Evolutionary conservation across 169 alveolate species (phyloP), one percentile per base, ranked within the genome.

Genomic region (Plasmodium knowlesi): DNA sequence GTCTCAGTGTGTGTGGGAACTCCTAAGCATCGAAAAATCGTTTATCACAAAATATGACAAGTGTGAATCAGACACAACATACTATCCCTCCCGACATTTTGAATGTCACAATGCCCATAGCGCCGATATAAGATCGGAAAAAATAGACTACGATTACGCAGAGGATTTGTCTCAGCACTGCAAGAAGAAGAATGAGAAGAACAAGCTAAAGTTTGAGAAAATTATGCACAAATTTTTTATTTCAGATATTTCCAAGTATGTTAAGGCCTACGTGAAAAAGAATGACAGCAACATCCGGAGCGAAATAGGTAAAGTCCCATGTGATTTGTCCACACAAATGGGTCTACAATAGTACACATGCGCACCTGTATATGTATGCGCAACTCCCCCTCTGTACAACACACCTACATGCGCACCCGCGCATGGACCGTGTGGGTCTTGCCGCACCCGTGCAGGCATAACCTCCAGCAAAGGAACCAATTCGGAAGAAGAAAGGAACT

Each of bases 1-100:
- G 93, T 73, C 85, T 85, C 93, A 85, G 34, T 85, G 93, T 85
- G 93, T 85, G 46, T 85, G 93, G 93, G 93, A 85, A 85, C 70
- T 85, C 50, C 28, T 85, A 53, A 74, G 93, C 54, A 76, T 85
- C 14, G 93, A 85, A 34, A 85, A 76, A 37, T 85, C 93, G 54
- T 85, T 85, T 53, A 74, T 34, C 54, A 85, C 54, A 25, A 41
- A 73, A 74, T 12, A 73, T 30, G 85, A 85, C 39, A 74, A 46
- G 39, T 37, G 22, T 41, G 81, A 76, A 46, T 74, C 50, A 32
- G 37, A 85, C 39, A n/a, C 61, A 22, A 74, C 25, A 32, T 10
- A 85, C 39, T 43, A 74, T 19, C 28, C 54, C 50, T 74, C 73
- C 34, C 25, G 74, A 4, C 25, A 50, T 43, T 46, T 30, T 32